Base-by-base conservation (phyloP, 192 early-diverging fungal genomes). In the Obelidium mucronatum region DNA sequence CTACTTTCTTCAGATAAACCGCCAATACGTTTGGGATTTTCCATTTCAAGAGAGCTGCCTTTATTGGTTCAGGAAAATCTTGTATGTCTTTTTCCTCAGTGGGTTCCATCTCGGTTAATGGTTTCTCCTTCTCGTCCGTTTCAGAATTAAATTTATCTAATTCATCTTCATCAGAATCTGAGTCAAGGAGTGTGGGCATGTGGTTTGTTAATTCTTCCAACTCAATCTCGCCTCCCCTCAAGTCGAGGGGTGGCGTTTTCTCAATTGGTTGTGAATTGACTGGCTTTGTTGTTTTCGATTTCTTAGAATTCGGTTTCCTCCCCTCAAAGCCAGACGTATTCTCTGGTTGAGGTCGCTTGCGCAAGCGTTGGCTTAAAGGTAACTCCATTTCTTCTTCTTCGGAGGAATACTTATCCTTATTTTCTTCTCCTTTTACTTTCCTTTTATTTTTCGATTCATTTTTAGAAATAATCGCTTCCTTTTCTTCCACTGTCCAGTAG, bases 131-230 rank as follows among this genome's bases (percentile, higher is more conserved):
- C 33, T 65, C 58, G 15, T 60, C 28, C 58, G 8, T n/a, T 60
- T 60, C 6, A 40, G n/a, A n/a, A n/a, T n/a, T n/a, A n/a, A n/a
- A n/a, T n/a, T n/a, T n/a, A n/a, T n/a, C n/a, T n/a, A n/a, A n/a
- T n/a, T n/a, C 13, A 5, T 31, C 34, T 4, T 65, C 63, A 37
- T 65, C 63, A 13, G 39, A 37, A 39, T 65, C 63, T 65, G 63
- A 65, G 39, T 65, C 63, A 17, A 11, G 13, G n/a, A 65, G 33
- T 40, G 63, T 65, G 4, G 15, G 8, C 13, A 33, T 65, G 37
- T 65, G 33, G 6, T 13, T 11, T 5, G 5, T 26, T n/a, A n/a
- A n/a, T 13, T 65, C 37, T 33, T 65, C n/a, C n/a, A n/a, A n/a
- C n/a, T n/a, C n/a, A n/a, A n/a, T n/a, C n/a, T n/a, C n/a, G n/a